Percentiles rank a stretch among this genome's conserved stretches.
phyloP scores from a whole-genome alignment of 495 filamentous ascomycete species.

The Penicillium paradoxum region DNA sequence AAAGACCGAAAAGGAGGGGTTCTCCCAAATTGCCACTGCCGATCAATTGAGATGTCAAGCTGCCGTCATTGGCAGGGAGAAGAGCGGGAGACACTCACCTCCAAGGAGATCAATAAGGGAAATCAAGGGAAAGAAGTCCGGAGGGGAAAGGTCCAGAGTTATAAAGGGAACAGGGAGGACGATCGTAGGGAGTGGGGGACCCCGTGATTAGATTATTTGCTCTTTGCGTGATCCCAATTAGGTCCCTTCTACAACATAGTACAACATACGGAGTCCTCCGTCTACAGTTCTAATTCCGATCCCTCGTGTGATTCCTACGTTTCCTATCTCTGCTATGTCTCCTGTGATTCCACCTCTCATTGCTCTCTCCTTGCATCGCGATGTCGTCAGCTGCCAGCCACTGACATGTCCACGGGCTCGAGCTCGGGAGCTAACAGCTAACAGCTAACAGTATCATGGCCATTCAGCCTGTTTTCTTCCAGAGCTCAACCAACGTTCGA shows the following conservation, averaged over 20 bases:
- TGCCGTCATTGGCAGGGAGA: slow-evolving; percentile 32
- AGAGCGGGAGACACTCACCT: background rate
- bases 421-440: slow-evolving; percentile 5
- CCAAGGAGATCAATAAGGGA: background rate
- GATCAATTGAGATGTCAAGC: slow-evolving; percentile 27
- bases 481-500: too few species aligned
- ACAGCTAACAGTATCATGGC: background rate
- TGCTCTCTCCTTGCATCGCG: slow-evolving; percentile 5
- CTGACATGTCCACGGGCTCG: slow-evolving; percentile 4
- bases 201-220: slow-evolving; percentile 17
- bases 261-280: background rate
- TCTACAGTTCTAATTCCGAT: too few species aligned
- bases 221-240: too few species aligned
- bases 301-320: background rate
- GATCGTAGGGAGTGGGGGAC: slow-evolving; percentile 5
- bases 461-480: too few species aligned
- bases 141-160: slow-evolving; percentile 3
- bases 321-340: slow-evolving; percentile 4
- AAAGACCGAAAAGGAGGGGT: slow-evolving; percentile 15
- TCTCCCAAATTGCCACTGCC: slow-evolving; percentile 30
- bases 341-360: background rate
- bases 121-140: background rate
- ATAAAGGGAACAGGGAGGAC: slow-evolving; percentile 11
- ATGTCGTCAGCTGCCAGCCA: slow-evolving; percentile 11
- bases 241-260: background rate